Conservation (phyloP, 1,139 yeast species). For the Spathaspora sp. region DNA sequence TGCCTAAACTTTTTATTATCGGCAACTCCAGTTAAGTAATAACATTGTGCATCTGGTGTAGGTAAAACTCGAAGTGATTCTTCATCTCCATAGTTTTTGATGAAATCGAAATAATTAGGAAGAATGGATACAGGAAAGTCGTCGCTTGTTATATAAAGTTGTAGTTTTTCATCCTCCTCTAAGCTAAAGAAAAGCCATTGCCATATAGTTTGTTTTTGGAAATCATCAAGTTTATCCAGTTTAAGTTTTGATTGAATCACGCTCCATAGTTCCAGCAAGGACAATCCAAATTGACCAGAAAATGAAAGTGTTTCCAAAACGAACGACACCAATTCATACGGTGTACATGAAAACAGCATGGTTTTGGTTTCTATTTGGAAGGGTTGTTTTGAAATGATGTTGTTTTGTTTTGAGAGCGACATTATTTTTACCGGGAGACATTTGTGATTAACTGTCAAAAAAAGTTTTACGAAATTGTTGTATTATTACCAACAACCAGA, state of each 20-base stretch:
- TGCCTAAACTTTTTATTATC: constrained; percentile 30
- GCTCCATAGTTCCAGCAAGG: constrained; percentile 33
- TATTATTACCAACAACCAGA: background rate
- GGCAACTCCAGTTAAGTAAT: constrained; percentile 38
- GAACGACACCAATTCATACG: constrained; percentile 28
- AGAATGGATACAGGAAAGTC: constrained; percentile 17
- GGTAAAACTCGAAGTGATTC: constrained; percentile 28
- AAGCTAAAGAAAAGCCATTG: constrained; percentile 35
- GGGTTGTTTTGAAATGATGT: background rate
- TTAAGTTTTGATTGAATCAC: constrained; percentile 20
- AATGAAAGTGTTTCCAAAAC: constrained; percentile 33
- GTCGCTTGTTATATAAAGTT: constrained; percentile 20
- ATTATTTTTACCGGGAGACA: background rate
- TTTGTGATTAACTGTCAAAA: background rate
- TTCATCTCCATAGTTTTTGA: constrained; percentile 17
- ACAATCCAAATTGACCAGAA: constrained; percentile 35
- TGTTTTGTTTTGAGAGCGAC: constrained; percentile 1
- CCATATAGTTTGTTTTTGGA: constrained; percentile 41
- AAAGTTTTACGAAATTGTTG: background rate
- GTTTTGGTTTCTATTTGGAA: background rate
- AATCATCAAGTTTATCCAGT: constrained; percentile 25
- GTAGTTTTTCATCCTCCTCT: constrained; percentile 17
- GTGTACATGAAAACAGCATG: constrained; percentile 27
- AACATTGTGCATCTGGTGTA: constrained; percentile 42
- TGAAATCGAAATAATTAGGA: constrained; percentile 23